phyloP scores from a whole-genome alignment of 2,329 filamentous ascomycete genomes.

The Ophiostoma sp. region DNA sequence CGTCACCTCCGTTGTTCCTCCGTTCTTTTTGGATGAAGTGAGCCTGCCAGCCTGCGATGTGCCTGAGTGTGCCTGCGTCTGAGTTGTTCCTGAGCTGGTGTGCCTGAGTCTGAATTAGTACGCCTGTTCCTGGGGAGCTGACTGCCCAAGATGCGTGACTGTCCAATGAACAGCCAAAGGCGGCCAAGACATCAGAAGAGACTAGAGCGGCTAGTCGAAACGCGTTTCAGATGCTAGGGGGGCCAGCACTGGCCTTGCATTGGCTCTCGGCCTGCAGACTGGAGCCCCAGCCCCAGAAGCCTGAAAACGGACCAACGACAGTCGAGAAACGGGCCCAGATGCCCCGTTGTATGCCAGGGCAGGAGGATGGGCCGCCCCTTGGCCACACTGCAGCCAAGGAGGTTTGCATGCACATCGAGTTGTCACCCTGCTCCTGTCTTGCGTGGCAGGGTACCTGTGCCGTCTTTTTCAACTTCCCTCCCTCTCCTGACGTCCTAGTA shows the following conservation, averaged over 20 bases:
- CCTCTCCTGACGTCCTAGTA: neutral
- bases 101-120: neutral
- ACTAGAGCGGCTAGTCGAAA: conserved; percentile 3
- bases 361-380: neutral
- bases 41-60: no score
- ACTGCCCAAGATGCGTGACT: neutral
- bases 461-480: neutral
- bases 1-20: no score
- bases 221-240: conserved; percentile 10
- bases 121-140: no score
- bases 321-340: neutral
- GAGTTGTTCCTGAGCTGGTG: neutral
- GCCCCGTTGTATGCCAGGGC: neutral
- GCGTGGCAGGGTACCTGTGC: neutral
- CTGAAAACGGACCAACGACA: conserved; percentile 3
- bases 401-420: neutral
- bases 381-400: neutral
- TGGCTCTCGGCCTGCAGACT: neutral
- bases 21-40: no score
- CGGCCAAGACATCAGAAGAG: neutral
- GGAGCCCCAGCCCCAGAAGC: neutral
- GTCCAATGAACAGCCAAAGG: neutral
- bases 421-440: neutral
- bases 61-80: neutral
- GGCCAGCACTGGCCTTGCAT: neutral